A percentile compares a stretch with the other conserved stretches of the same genome.
These are phyloP conservation scores for Bimuria novae-zelandiae DNA, from an alignment of 2,329 filamentous ascomycete genomes.

Conservation along the genomic window DNA sequence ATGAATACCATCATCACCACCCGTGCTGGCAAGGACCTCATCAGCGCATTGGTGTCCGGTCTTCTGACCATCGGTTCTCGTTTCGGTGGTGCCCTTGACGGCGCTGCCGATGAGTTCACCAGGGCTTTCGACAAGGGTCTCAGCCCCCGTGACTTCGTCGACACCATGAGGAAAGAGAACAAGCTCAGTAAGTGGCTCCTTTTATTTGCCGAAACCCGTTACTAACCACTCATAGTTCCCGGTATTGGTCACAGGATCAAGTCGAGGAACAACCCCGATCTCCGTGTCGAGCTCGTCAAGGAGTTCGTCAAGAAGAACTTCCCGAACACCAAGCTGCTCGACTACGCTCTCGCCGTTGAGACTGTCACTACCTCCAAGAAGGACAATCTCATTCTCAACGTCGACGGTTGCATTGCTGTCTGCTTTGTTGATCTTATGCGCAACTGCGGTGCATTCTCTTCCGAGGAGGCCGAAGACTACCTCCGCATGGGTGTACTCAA, in stretches of 20 bases:
- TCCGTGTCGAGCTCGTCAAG: slow-evolving; percentile 99
- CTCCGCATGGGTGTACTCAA: slow-evolving; percentile 99
- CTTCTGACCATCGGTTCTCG: slow-evolving; percentile 97
- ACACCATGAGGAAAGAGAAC: slow-evolving; percentile 99
- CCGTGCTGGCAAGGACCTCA: slow-evolving; percentile 97
- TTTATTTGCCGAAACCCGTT: background rate
- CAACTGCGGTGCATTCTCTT: slow-evolving; percentile 95
- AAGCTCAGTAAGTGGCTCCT: slow-evolving; percentile 74
- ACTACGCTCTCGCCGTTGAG: slow-evolving; percentile 98
- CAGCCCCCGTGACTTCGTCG: slow-evolving; percentile 97
- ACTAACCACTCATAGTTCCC: slow-evolving; percentile 62
- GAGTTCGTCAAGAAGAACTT: slow-evolving; percentile 98
- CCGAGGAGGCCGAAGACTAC: slow-evolving; percentile 98
- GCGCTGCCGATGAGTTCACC: slow-evolving; percentile 97
- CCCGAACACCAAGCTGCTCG: slow-evolving; percentile 96
- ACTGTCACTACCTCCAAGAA: slow-evolving; percentile 99
- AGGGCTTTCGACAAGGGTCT: slow-evolving; percentile 98
- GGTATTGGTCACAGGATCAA: slow-evolving; percentile 99
- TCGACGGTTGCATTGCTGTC: slow-evolving; percentile 96
- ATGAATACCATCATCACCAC: slow-evolving; percentile 99
- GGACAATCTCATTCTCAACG: slow-evolving; percentile 99
- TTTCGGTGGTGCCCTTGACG: slow-evolving; percentile 97
- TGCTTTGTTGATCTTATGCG: slow-evolving; percentile 98
- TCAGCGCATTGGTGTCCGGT: slow-evolving; percentile 93
- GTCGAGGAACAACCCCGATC: slow-evolving; percentile 99